Base-by-base conservation (phyloP, 176 grass and related monocot genomes). In the Elaeis guineensis region DNA sequence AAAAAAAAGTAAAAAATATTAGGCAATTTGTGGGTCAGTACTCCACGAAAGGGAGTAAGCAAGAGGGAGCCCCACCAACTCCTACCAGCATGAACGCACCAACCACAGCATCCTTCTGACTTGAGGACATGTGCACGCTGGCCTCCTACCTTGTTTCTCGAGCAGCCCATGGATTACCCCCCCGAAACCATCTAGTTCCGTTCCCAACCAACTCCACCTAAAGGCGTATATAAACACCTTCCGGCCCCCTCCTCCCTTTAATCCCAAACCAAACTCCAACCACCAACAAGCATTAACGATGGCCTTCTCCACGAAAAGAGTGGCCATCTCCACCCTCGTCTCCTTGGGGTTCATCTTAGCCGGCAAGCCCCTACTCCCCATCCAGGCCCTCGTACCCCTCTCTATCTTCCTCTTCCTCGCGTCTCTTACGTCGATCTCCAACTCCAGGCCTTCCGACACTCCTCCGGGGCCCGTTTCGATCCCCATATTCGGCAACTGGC, bases 401-500 rank as follows among this genome's bases (percentile, higher is more conserved):
- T 52, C 65, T 3, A 12, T 55, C 3, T 19, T 68, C 51, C 12
- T 68, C 14, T n/a, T 44, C 17, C 5, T 52, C 5, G 11, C 8
- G 2, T 19, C 21, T 9, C 3, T 12, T 2, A 44, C 22, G 20
- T 65, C 39, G 17, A 16, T 48, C 26, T 68, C 11, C 1, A 50
- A 49, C 24, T 35, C 22, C 17, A 18, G 35, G 35, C 9, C 19
- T 12, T 2, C 18, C 5, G 5, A 68, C 9, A 18, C 19, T 14
- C 65, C 65, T 15, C 65, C 65, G 3, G 65, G 65, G 4, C 65
- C 65, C 26, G 9, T 57, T 4, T 25, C 65, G 4, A 21, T 68
- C 26, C 65, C 65, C 9, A 20, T 68, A 3, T 48, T 68, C 19
- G 65, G 65, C 18, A 68, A 68, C 5, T 68, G 65, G 65, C 28